Percentiles rank a stretch among this genome's conserved stretches.
These are phyloP conservation scores for Dictyostelium purpureum DNA, from an alignment of 78 protist genomes.

Conservation along the genomic window DNA sequence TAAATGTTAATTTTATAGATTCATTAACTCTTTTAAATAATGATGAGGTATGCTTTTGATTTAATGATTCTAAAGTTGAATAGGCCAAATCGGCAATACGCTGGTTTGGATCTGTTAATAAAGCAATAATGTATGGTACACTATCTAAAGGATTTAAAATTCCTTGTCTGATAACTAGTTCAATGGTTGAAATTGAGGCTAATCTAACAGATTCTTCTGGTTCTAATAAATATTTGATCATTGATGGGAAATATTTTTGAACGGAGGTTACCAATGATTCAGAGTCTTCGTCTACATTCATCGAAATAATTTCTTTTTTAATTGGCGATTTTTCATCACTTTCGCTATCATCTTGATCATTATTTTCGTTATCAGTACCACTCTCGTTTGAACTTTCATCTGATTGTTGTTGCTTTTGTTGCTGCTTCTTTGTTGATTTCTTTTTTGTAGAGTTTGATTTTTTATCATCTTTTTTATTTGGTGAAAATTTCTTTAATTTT, in stretches of 20 bases:
- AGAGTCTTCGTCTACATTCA: not conserved
- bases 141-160: conserved; percentile 58
- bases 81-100: conserved; percentile 16
- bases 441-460: not conserved
- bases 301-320: not conserved
- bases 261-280: conserved; percentile 55
- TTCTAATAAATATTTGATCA: conserved; percentile 30
- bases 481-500: not conserved
- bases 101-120: conserved; percentile 35
- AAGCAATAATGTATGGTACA: conserved; percentile 39
- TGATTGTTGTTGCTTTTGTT: not conserved
- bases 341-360: not conserved
- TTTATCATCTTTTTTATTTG: not conserved
- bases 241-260: conserved; percentile 49
- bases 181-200: conserved; percentile 23
- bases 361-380: not conserved
- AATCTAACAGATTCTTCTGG: conserved; percentile 29
- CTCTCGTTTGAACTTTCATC: not conserved
- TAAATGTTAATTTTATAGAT: conserved; percentile 26
- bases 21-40: conserved; percentile 48
- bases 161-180: conserved; percentile 53
- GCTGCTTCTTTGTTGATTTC: not conserved
- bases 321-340: not conserved
- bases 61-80: not conserved
- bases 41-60: conserved; percentile 54